Conservation (phyloP, 305 asterid species). For the Solanum hybrid region DNA sequence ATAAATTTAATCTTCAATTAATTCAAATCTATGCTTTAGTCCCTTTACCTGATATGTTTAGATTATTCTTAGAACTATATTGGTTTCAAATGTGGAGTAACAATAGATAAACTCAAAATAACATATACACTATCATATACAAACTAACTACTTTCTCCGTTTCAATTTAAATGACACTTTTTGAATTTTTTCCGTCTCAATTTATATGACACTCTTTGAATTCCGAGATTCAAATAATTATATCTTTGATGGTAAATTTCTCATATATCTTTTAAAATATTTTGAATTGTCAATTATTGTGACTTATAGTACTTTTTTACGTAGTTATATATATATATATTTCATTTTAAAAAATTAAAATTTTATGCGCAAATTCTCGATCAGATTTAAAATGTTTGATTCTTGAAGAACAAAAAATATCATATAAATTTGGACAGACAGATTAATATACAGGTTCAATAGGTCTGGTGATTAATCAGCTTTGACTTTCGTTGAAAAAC, state of each 20-base stretch:
- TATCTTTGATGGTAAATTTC: too few relatives aligned
- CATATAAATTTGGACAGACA: background rate
- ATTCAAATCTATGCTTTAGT: background rate
- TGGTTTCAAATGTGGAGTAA: background rate
- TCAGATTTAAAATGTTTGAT: too few relatives aligned
- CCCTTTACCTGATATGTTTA: background rate
- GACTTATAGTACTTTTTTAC: too few relatives aligned
- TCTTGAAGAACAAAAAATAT: rapidly evolving
- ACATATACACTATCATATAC: background rate
- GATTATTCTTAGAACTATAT: background rate
- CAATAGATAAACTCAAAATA: background rate
- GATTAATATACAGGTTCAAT: background rate
- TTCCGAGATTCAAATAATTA: too few relatives aligned
- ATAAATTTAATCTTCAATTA: background rate
- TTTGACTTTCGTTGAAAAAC: background rate
- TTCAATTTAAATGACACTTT: background rate
- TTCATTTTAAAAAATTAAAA: too few relatives aligned
- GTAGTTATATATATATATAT: too few relatives aligned
- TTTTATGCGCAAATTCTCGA: too few relatives aligned
- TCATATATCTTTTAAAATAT: too few relatives aligned
- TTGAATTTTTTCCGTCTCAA: background rate
- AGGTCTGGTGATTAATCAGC: background rate
- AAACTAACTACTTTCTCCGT: background rate
- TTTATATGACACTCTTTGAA: too few relatives aligned
- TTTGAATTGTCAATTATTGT: background rate